phyloP scores from a whole-genome alignment of 2,329 filamentous ascomycete species.

The Parastagonospora nodorum region DNA sequence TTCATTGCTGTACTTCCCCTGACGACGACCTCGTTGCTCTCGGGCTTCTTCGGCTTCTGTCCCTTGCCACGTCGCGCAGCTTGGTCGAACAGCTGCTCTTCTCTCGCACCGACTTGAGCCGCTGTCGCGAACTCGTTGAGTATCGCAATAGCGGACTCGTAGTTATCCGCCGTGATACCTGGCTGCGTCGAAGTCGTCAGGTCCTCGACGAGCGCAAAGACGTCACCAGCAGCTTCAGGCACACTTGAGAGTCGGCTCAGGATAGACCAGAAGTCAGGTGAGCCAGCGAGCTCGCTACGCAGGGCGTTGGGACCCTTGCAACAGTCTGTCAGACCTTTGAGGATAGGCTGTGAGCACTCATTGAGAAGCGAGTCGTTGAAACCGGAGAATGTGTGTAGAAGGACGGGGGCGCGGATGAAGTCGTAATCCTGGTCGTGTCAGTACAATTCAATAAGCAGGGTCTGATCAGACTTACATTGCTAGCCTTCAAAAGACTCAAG shows the following conservation, averaged over 20 bases:
- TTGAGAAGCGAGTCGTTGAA: constrained; percentile 79
- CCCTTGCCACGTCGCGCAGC: constrained; percentile 58
- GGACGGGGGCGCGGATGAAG: constrained; percentile 87
- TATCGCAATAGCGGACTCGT: constrained; percentile 82
- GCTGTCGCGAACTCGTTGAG: constrained; percentile 89
- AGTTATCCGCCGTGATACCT: constrained; percentile 92
- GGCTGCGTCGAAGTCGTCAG: constrained; percentile 73
- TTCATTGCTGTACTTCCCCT: constrained; percentile 81
- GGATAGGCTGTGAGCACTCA: constrained; percentile 74
- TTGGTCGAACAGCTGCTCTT: constrained; percentile 71
- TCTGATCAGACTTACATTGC: constrained; percentile 68
- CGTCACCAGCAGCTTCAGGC: constrained; percentile 72
- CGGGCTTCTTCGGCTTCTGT: constrained; percentile 56
- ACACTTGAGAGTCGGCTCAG: constrained; percentile 74
- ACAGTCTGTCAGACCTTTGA: constrained; percentile 80
- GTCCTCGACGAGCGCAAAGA: constrained; percentile 85
- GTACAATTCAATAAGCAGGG: background rate
- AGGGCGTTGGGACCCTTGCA: constrained; percentile 78
- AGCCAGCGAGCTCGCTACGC: constrained; percentile 91
- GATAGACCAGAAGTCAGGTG: constrained; percentile 96
- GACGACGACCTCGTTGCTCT: constrained; percentile 72
- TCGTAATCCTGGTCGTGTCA: constrained; percentile 70
- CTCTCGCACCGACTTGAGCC: constrained; percentile 71
- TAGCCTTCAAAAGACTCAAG: constrained; percentile 77
- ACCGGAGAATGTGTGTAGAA: constrained; percentile 88